Base-by-base conservation (phyloP, 2,329 filamentous ascomycete species). In the Xylariaceae sp. region DNA sequence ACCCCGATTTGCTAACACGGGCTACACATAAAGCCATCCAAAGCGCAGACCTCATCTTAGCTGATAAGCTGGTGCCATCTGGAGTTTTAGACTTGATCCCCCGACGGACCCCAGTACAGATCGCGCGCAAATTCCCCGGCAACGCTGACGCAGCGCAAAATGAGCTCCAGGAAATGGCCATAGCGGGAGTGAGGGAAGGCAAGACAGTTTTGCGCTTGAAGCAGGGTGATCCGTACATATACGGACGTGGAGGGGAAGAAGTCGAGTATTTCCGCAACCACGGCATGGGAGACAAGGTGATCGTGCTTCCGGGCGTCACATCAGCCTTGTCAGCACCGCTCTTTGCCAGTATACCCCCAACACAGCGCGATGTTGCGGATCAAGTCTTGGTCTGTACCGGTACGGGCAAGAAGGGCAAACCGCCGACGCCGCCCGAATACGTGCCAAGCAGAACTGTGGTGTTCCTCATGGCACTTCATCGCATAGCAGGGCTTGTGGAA, bases 351-450 rank as follows among this genome's bases (percentile, higher is more conserved):
- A 87, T 98, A 24, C 91, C 93, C 2, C 75, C 85, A 0, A 98
- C 93, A 1, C 91, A 97, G 67, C 78, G 93, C 4, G 86, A 86
- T 34, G 86, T 95, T 0, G 85, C 89, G 3, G 93, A 98, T 58
- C 90, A 97, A 64, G 83, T 98, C 0, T 74, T 98, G 19, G 78
- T 98, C n/a, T 97, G 93, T 67, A 98, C 93, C 0, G 93, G 93
- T 0, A 98, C 93, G 0, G 93, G 93, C 1, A 81, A 93, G 56
- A 94, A 95, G 66, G 93, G 93, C 11, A 85, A 79, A 41, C 73
- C 88, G 1, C 89, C 89, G 0, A 71, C 79, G n/a, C 89, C 89
- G 26, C 93, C 93, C 0, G 82, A 83, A 48, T 95, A 82, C 61
- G 79, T 90, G 0, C 62, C 74, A 2, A 85, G 78, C 8, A 78